phyloP scores from a whole-genome alignment of 2,329 filamentous ascomycete genomes.

The Fusarium pseudograminearum region DNA sequence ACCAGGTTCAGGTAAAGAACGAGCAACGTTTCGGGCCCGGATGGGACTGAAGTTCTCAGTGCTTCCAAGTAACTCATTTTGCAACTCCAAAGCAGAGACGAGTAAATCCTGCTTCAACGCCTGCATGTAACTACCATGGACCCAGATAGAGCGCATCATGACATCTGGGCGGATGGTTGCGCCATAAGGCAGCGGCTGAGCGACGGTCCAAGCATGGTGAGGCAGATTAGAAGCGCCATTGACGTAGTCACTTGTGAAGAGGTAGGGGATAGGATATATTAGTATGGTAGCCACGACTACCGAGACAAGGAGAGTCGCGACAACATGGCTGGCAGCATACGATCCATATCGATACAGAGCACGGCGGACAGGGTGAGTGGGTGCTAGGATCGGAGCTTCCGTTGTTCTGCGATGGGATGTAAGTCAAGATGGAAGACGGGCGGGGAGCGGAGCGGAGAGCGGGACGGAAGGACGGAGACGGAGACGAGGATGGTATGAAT shows the following conservation, averaged over 20 bases:
- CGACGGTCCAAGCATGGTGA: conserved; percentile 84
- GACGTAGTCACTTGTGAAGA: conserved; percentile 78
- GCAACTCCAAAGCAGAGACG: conserved; percentile 74
- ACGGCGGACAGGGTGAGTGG: conserved; percentile 73
- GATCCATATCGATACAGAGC: conserved; percentile 77
- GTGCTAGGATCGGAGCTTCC: conserved; percentile 74
- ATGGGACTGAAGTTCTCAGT: conserved; percentile 68
- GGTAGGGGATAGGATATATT: conserved; percentile 80
- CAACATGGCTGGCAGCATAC: conserved; percentile 78
- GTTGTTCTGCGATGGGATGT: conserved; percentile 69
- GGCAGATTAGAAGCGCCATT: conserved; percentile 79
- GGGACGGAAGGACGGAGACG: conserved; percentile 29
- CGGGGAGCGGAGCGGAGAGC: conserved; percentile 17
- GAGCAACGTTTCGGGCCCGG: conserved; percentile 47
- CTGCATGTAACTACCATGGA: conserved; percentile 84
- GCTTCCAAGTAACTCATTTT: conserved; percentile 74
- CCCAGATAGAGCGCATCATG: conserved; percentile 85
- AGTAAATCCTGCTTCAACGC: conserved; percentile 76
- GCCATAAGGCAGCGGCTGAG: conserved; percentile 69
- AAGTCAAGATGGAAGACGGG: conserved; percentile 33
- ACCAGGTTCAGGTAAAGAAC: conserved; percentile 47
- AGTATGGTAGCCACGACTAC: conserved; percentile 76
- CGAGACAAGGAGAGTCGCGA: conserved; percentile 79
- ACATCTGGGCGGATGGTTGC: conserved; percentile 71
- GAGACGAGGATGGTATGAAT: conserved; percentile 7